phyloP scores from a whole-genome alignment of 768 basidiomycete genomes.

The Russula vinacea region DNA sequence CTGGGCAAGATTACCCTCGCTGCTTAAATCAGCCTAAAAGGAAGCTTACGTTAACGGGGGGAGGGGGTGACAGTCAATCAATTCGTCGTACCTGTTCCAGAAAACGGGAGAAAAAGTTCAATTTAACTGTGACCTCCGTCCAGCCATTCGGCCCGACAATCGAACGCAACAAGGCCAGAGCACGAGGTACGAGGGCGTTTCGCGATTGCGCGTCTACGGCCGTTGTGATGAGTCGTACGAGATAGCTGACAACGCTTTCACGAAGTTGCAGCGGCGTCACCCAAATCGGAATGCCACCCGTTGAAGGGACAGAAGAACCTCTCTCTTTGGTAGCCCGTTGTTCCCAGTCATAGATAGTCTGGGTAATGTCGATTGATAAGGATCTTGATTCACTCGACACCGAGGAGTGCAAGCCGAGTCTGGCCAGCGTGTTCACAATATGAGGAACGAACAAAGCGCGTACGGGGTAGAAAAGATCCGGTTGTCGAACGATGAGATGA shows the following conservation, averaged over 20 bases:
- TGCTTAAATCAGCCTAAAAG: slow-evolving; percentile 66
- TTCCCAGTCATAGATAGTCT: slow-evolving; percentile 94
- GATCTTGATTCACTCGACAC: slow-evolving; percentile 78
- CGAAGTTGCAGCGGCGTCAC: slow-evolving; percentile 73
- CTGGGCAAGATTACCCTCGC: slow-evolving; percentile 59
- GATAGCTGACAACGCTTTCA: slow-evolving; percentile 91
- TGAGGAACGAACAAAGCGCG: slow-evolving; percentile 90
- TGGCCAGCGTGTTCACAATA: slow-evolving; percentile 85
- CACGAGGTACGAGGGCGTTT: slow-evolving; percentile 54
- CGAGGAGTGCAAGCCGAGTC: slow-evolving; percentile 74
- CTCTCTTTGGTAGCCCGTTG: slow-evolving; percentile 47
- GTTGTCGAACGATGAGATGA: slow-evolving; percentile 87
- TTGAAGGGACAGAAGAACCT: slow-evolving; percentile 13
- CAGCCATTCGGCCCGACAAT: slow-evolving; percentile 84
- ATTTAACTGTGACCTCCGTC: slow-evolving; percentile 87
- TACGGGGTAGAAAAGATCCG: slow-evolving; percentile 87
- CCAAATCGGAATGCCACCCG: slow-evolving; percentile 44
- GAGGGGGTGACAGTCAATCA: not conserved
- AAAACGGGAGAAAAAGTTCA: slow-evolving; percentile 83
- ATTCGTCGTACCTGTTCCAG: slow-evolving; percentile 67
- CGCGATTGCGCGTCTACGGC: slow-evolving; percentile 51
- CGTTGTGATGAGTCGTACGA: slow-evolving; percentile 84
- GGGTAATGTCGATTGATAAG: slow-evolving; percentile 85
- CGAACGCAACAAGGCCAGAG: slow-evolving; percentile 63
- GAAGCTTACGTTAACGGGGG: not conserved